Conservation (phyloP, 83 land plant species). For the Isoetes engelmannii region DNA sequence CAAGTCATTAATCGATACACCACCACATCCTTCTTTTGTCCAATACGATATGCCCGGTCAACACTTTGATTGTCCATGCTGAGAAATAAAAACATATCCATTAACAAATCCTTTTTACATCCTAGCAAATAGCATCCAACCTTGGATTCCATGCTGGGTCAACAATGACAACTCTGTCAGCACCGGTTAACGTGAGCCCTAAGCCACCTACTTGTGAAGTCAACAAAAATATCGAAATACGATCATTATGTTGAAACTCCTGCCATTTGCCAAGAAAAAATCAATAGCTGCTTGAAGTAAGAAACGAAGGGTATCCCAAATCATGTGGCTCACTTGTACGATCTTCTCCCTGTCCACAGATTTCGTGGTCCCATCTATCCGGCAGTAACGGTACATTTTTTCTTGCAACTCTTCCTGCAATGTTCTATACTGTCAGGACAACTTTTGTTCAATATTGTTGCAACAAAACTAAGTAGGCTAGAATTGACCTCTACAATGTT, state of each 20-base stretch:
- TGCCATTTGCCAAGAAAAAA: slow-evolving; percentile 11
- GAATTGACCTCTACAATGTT: slow-evolving; percentile 69
- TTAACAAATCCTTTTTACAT: not conserved
- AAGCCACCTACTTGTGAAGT: slow-evolving; percentile 99
- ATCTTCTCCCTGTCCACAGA: slow-evolving; percentile 60
- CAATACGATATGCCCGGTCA: slow-evolving; percentile 97
- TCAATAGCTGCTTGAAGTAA: not conserved
- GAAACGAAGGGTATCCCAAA: too few species aligned
- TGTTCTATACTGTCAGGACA: too few species aligned
- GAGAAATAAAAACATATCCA: not conserved
- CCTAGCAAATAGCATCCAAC: slow-evolving; percentile 20
- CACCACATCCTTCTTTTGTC: slow-evolving; percentile 85
- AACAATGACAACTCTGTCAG: slow-evolving; percentile 95
- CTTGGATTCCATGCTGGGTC: slow-evolving; percentile 99
- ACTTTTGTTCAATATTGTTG: too few species aligned
- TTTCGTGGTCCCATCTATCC: slow-evolving; percentile 97
- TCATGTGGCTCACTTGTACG: slow-evolving; percentile 55
- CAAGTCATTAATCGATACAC: slow-evolving; percentile 95
- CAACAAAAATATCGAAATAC: slow-evolving; percentile 77
- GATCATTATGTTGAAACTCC: slow-evolving; percentile 80
- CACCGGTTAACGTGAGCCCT: slow-evolving; percentile 94
- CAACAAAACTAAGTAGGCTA: not conserved
- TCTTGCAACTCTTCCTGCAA: slow-evolving; percentile 54
- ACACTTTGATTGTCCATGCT: slow-evolving; percentile 99
- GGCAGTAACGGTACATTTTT: slow-evolving; percentile 49